Evolutionary conservation across 2,329 filamentous ascomycete species (phyloP), one percentile per base, ranked within the genome.

Genomic region (Verticillium klebahnii): DNA sequence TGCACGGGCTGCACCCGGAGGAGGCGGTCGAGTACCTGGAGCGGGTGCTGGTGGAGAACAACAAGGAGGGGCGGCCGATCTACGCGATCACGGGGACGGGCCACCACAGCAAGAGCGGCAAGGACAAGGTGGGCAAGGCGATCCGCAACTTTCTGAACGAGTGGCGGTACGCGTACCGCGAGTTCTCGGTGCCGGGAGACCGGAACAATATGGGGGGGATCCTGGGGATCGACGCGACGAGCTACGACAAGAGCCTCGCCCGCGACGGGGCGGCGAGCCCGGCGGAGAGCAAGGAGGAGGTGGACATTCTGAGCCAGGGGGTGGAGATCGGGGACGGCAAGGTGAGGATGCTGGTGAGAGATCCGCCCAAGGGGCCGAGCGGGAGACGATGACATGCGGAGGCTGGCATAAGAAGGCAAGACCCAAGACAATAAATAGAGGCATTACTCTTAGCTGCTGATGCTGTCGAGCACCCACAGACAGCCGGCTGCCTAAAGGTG

Each of bases 1-100:
- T 99, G 36, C 95, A 99, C 74, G 95, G 95, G n/a, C 85, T 99
- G n/a, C 95, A 98, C 71, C 93, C 95, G 0, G 94, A 98, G 71
- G 95, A 99, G 79, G 95, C 94, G 5, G 92, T 98, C 50, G 91
- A 95, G 67, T 98, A 98, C 70, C 85, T 99, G 4, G 92, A 95
- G 74, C 89, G 89, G 66, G 90, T 96, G 45, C 86, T 99, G 25
- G 81, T 93, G 64, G 92, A 96, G 71, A 95, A 97, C 71, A 85
- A 83, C 67, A 83, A 86, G 67, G 87, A 90, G 67, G 83, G 83
- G 39, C 85, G 88, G 25, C 91, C 94, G 2, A 85, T 99, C 52
- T 99, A 98, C 73, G 93, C 93, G 67, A 98, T 99, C 73, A 97
- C 93, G 1, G 95, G 95, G 55, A 98, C 94, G 1, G 95, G 94